Conservation (phyloP, 257 asterid species). For the Linaria vulgaris region DNA sequence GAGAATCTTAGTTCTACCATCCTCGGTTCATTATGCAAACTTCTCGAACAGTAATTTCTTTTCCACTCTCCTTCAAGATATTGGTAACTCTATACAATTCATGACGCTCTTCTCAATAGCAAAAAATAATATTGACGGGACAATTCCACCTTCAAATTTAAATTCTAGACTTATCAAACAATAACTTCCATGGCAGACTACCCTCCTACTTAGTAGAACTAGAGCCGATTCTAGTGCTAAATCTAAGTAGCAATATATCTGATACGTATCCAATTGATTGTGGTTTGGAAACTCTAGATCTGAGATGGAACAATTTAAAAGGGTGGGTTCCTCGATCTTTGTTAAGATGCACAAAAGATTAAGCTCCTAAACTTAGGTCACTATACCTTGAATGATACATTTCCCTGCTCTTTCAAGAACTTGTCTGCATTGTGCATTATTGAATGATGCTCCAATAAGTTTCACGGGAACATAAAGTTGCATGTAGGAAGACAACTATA, state of each 20-base stretch:
- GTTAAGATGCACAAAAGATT: constrained; percentile 33
- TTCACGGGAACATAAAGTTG: constrained; percentile 41
- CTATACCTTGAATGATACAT: too few relatives aligned
- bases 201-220: constrained; percentile 53
- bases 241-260: constrained; percentile 48
- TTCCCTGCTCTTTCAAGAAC: constrained; percentile 44
- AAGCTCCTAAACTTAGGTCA: constrained; percentile 46
- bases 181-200: constrained; percentile 39
- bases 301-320: constrained; percentile 38
- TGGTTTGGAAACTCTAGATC: constrained; percentile 42
- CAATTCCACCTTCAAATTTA: constrained; percentile 39
- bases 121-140: constrained; percentile 44
- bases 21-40: neutral
- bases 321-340: constrained; percentile 50
- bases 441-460: constrained; percentile 31
- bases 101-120: constrained; percentile 29
- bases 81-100: constrained; percentile 25
- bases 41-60: constrained; percentile 24
- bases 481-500: neutral
- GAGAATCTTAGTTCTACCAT: too few relatives aligned
- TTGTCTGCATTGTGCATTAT: constrained; percentile 31
- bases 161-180: constrained; percentile 55
- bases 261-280: constrained; percentile 33
- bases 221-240: constrained; percentile 30
- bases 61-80: constrained; percentile 32